Base-by-base conservation (phyloP, 108 stramenopile genomes). In the Skeletonema menzelii region DNA sequence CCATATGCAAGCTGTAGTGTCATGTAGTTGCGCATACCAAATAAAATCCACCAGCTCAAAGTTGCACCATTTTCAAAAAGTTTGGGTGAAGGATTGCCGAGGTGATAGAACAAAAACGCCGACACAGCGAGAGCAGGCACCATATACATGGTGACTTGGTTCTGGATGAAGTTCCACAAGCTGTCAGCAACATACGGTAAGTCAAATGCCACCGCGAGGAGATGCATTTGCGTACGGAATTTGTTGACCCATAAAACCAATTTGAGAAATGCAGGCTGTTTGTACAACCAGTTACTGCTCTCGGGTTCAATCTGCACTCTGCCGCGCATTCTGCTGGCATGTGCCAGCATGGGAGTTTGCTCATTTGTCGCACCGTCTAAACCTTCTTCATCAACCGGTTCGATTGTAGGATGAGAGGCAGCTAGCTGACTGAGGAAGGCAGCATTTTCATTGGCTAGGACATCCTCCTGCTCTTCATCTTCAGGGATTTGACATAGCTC, bases 31-130 rank as follows among this genome's bases (percentile, higher is more conserved):
- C 91, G 87, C 5, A 84, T 71, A 3, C 76, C 35, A 71, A 94
- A 94, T 27, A 89, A 63, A 57, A 88, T 72, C 83, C 85, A 87
- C 91, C 91, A 92, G 15, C 90, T 85, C 34, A 87, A 37, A 7
- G 7, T 22, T 8, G 83, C 73, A 55, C 76, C 71, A 15, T 80
- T 86, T 15, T 87, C 84, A 20, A 94, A 62, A 63, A 91, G 84
- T 4, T 80, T 67, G 19, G 87, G 62, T 17, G 63, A 32, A n/a
- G 93, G 93, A 82, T 95, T 95, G 20, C 82, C 82, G 19, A 84
- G 49, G 8, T 78, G 32, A 55, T 89, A 87, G 58, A 69, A 90
- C 2, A 82, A 60, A 20, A 89, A 59, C 40, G 74, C 73, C 0
- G 73, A 44, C 20, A 75, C 17, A 31, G 73, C 56, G 37, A 75